phyloP scores from a whole-genome alignment of 805 yeast species.

The Candida khao-thaluensis region DNA sequence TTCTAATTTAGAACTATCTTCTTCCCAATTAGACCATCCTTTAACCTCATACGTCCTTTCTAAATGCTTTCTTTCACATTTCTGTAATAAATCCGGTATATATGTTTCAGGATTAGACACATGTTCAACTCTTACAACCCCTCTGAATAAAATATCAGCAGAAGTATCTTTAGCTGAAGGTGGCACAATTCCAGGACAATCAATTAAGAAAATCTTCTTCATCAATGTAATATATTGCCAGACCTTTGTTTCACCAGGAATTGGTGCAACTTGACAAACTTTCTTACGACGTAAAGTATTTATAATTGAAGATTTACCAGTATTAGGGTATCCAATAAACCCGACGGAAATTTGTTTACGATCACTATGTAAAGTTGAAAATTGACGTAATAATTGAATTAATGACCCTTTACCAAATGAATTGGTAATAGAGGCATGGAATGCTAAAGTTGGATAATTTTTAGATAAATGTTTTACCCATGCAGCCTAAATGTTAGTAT shows the following conservation, averaged over 20 bases:
- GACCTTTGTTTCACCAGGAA: slow-evolving; percentile 98
- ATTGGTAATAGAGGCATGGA: slow-evolving; percentile 96
- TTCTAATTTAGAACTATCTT: slow-evolving; percentile 46
- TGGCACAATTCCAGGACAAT: slow-evolving; percentile 99
- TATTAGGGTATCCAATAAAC: slow-evolving; percentile 94
- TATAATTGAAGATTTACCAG: slow-evolving; percentile 96
- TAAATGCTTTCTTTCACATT: slow-evolving; percentile 85
- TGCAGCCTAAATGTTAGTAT: slow-evolving; percentile 67
- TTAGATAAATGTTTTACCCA: slow-evolving; percentile 96
- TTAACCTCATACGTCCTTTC: slow-evolving; percentile 93
- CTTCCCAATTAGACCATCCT: slow-evolving; percentile 69
- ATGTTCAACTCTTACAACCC: slow-evolving; percentile 98
- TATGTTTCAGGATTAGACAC: slow-evolving; percentile 94
- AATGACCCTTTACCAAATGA: slow-evolving; percentile 97
- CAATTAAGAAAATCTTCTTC: slow-evolving; percentile 93
- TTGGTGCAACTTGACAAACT: slow-evolving; percentile 96
- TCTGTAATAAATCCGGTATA: slow-evolving; percentile 78
- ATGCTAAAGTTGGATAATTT: slow-evolving; percentile 91
- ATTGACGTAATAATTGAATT: slow-evolving; percentile 90
- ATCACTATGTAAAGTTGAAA: slow-evolving; percentile 84
- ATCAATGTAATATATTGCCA: slow-evolving; percentile 98
- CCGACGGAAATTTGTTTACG: slow-evolving; percentile 97
- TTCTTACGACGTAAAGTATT: slow-evolving; percentile 92
- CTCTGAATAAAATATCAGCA: slow-evolving; percentile 89
- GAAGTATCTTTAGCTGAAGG: slow-evolving; percentile 88